Evolutionary conservation across 169 alveolate genomes (phyloP).

Genomic region (Cytauxzoon felis): DNA sequence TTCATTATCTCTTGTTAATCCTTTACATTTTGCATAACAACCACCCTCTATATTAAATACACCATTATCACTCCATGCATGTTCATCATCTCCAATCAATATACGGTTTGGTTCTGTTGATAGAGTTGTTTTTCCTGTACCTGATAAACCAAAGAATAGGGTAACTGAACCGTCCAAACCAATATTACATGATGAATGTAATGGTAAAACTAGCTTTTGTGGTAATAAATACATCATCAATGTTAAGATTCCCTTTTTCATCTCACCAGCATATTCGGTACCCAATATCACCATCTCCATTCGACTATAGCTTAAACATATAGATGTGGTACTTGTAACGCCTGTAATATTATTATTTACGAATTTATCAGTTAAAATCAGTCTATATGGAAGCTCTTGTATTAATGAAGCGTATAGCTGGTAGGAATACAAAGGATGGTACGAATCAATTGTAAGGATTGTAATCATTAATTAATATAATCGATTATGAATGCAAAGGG

Average conservation of each 20-base stretch:
- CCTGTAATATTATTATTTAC: slow-evolving; percentile 63
- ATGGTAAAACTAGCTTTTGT: slow-evolving; percentile 86
- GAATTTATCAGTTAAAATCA: no score
- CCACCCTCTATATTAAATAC: slow-evolving; percentile 98
- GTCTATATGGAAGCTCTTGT: neutral
- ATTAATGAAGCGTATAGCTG: no score
- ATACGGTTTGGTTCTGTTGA: slow-evolving; percentile 91
- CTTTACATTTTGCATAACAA: slow-evolving; percentile 92
- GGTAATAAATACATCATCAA: slow-evolving; percentile 90
- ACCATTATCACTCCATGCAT: slow-evolving; percentile 94
- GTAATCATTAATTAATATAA: no score
- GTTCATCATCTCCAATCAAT: slow-evolving; percentile 97
- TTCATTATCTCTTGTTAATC: slow-evolving; percentile 84
- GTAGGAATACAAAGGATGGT: no score
- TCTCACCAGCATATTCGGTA: slow-evolving; percentile 96
- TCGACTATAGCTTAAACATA: slow-evolving; percentile 82
- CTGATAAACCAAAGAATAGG: slow-evolving; percentile 94
- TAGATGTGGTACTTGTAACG: slow-evolving; percentile 87
- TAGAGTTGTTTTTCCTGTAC: slow-evolving; percentile 97
- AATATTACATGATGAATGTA: slow-evolving; percentile 95
- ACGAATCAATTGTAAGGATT: no score
- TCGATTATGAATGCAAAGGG: no score
- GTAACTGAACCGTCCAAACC: slow-evolving; percentile 90
- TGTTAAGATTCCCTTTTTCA: slow-evolving; percentile 94
- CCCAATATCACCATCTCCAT: slow-evolving; percentile 92